A percentile compares a stretch with the other conserved stretches of the same genome.
phyloP scores from a whole-genome alignment of 768 basidiomycete species.

The Harrya chromipes region DNA sequence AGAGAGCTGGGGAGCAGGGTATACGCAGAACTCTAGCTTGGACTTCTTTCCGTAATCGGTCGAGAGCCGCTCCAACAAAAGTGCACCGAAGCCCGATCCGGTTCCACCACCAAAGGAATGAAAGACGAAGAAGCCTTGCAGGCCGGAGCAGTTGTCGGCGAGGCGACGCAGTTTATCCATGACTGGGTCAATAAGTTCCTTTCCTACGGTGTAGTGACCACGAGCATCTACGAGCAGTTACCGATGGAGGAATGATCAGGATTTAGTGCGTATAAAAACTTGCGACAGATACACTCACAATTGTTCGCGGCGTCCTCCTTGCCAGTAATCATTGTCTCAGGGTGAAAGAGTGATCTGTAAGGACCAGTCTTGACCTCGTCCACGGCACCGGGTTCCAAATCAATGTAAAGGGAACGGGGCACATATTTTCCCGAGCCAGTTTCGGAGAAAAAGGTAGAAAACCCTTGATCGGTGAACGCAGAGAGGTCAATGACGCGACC shows the following conservation, averaged over 20 bases:
- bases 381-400: conserved; percentile 92
- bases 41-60: conserved; percentile 99
- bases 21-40: conserved; percentile 97
- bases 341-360: conserved; percentile 95
- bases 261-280: not conserved
- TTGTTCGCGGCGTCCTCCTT: conserved; percentile 99
- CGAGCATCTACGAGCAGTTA: conserved; percentile 70
- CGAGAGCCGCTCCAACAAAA: conserved; percentile 94
- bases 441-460: conserved; percentile 98
- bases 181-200: conserved; percentile 95
- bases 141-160: conserved; percentile 95
- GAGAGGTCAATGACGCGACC: conserved; percentile 73
- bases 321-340: conserved; percentile 93
- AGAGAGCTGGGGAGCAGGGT: conserved; percentile 91
- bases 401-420: conserved; percentile 94
- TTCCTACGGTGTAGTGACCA: conserved; percentile 98
- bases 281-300: conserved; percentile 55
- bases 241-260: conserved; percentile 14
- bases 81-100: conserved; percentile 98
- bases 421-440: conserved; percentile 93
- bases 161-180: conserved; percentile 97
- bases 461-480: conserved; percentile 68
- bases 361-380: conserved; percentile 93
- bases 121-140: conserved; percentile 99
- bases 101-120: conserved; percentile 99